Evolutionary conservation across 163 green algal genomes (phyloP).

Genomic region (Trebouxia gelatinosa): DNA sequence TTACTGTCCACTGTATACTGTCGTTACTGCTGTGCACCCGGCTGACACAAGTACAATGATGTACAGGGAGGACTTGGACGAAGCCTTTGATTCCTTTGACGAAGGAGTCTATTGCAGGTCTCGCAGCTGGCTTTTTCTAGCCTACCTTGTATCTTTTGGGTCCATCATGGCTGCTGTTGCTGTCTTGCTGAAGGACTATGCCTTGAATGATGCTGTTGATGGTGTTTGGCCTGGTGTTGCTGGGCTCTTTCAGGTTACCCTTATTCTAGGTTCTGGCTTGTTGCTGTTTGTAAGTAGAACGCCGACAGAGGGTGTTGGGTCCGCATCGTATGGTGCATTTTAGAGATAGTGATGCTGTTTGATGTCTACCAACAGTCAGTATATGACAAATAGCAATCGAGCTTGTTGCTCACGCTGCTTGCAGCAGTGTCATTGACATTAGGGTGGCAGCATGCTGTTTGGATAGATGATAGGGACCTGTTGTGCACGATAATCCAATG

Average conservation of each 20-base stretch:
- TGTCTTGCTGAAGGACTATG: conserved; percentile 76
- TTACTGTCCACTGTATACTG: no score
- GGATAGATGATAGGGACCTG: no score
- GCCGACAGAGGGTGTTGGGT: conserved; percentile 30
- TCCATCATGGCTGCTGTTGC: conserved; percentile 65
- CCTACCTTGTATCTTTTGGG: conserved; percentile 73
- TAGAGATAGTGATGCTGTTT: background rate
- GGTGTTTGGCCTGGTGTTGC: conserved; percentile 52
- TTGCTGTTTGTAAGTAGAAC: conserved; percentile 80
- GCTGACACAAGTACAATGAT: no score
- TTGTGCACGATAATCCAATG: no score
- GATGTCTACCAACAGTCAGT: no score
- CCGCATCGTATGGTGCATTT: conserved; percentile 3
- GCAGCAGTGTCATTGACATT: no score
- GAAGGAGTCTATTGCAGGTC: conserved; percentile 77
- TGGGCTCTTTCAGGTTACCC: conserved; percentile 63
- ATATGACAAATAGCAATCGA: no score
- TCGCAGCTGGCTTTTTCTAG: conserved; percentile 80
- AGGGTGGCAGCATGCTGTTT: no score
- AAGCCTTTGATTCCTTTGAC: conserved; percentile 73
- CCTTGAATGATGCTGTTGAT: conserved; percentile 42
- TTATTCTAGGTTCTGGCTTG: conserved; percentile 75
- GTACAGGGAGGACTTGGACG: conserved; percentile 60
- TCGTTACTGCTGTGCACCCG: no score
- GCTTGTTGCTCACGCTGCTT: no score